A percentile compares a stretch with the other conserved stretches of the same genome.
Evolutionary conservation across 2,329 filamentous ascomycete genomes (phyloP).

Genomic region (Verticillium isaacii): DNA sequence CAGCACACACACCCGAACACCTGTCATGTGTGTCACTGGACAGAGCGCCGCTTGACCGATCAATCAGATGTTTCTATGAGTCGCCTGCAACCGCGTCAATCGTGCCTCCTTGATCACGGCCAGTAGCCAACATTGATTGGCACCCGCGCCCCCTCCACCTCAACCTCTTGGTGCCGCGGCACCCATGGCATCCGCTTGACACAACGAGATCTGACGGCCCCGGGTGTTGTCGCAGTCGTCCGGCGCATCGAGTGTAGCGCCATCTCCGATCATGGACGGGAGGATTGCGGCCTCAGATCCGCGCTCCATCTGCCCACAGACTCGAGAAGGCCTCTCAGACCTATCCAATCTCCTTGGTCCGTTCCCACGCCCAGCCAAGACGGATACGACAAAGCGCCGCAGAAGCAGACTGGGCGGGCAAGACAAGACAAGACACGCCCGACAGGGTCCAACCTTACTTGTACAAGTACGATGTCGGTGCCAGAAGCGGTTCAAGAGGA

Average conservation of each 20-base stretch:
- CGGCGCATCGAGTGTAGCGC: not conserved
- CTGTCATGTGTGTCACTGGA: not conserved
- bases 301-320: not conserved
- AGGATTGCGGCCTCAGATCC: not conserved
- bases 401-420: not conserved
- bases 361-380: not conserved
- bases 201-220: not conserved
- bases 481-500: not conserved
- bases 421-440: not conserved
- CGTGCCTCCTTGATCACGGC: not conserved
- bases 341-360: not conserved
- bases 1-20: not conserved
- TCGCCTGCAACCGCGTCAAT: not conserved
- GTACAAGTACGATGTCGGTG: not conserved
- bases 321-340: not conserved
- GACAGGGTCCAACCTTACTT: not conserved
- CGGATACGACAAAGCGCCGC: not conserved
- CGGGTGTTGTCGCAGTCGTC: not conserved
- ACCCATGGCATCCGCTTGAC: not conserved
- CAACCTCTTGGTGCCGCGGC: not conserved
- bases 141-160: not conserved
- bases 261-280: not conserved
- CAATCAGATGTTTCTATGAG: not conserved
- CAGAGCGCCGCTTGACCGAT: not conserved
- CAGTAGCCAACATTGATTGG: not conserved